Evolutionary conservation across 2,329 filamentous ascomycete species (phyloP).

Genomic region (Penicillium expansum): DNA sequence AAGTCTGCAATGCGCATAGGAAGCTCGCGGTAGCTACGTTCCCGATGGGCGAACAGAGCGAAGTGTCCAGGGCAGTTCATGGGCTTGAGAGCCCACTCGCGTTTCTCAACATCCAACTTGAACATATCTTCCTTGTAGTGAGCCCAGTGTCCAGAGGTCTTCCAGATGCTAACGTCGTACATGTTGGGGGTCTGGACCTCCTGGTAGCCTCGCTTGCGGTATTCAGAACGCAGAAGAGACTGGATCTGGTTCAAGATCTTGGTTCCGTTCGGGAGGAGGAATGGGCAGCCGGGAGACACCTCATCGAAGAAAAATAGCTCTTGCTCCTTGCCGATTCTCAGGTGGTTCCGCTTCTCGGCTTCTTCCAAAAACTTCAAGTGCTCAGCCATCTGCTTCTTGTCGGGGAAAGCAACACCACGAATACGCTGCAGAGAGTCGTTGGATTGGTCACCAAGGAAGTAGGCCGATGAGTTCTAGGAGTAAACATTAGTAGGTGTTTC

Average conservation of each 20-base stretch:
- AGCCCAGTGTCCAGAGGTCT: constrained; percentile 90
- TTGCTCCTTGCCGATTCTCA: constrained; percentile 90
- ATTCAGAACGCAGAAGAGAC: constrained; percentile 77
- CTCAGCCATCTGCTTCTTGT: constrained; percentile 91
- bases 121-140: constrained; percentile 97
- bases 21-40: constrained; percentile 83
- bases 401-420: constrained; percentile 93
- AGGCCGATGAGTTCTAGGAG: constrained; percentile 66
- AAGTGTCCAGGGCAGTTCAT: constrained; percentile 99
- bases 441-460: constrained; percentile 89
- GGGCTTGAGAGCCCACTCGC: constrained; percentile 81
- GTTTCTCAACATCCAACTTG: constrained; percentile 77
- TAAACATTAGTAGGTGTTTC: not conserved
- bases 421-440: constrained; percentile 97
- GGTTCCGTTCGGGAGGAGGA: constrained; percentile 89
- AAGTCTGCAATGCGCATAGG: constrained; percentile 94
- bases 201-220: constrained; percentile 89
- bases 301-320: constrained; percentile 98
- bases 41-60: constrained; percentile 78
- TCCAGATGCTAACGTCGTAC: constrained; percentile 92
- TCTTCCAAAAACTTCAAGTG: constrained; percentile 95
- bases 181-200: constrained; percentile 97
- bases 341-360: constrained; percentile 94
- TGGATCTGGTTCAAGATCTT: constrained; percentile 90
- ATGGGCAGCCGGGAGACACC: constrained; percentile 85